Evolutionary conservation across 257 asterid species (phyloP), one percentile per base, ranked within the genome.

Genomic region (Paulownia fortunei): DNA sequence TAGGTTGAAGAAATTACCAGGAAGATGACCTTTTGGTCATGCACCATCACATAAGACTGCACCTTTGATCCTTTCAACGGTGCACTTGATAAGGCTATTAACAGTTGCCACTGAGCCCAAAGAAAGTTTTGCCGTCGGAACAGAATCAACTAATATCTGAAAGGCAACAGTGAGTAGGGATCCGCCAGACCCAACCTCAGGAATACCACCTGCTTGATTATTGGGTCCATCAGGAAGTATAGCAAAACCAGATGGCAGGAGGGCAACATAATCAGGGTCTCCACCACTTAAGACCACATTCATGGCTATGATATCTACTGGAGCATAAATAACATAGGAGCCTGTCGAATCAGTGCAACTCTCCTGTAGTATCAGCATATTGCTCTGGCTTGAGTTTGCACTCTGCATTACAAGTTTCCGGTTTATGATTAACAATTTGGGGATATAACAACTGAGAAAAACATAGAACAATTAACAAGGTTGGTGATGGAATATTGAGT

Each of bases 241-340:
- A 27, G 90, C 91, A 19, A 88, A 88, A 23, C 92, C 92, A 7
- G 92, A 88, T 7, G 92, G 92, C 30, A 88, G 61, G 12, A 88
- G 87, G 42, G 92, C 91, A 0, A 86, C 91, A 39, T 86, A 86
- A 27, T 88, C 87, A 0, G 92, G 91, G 65, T 88, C 87, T 0
- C 91, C 92, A 2, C 92, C 92, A 10, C 81, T 80, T 51, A 88
- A 36, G 65, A 88, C 90, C 2, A 82, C 87, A 55, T 88, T 84
- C 91, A 87, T 87, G 4, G 89, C 86, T 0, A 73, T 80, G 12
- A 81, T 77, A 46, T 87, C 91, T 0, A 87, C 88, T 0, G 91
- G 91, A 0, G 91, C 91, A 8, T 87, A 87, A 1, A 87, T 77
- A 55, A 87, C 91, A n/a, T 83, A 87, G 15, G 88, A 83, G 24